A percentile compares a stretch with the other conserved stretches of the same genome.
Evolutionary conservation across 2,329 filamentous ascomycete species (phyloP).

Genomic region (Verticillium tricorpus): DNA sequence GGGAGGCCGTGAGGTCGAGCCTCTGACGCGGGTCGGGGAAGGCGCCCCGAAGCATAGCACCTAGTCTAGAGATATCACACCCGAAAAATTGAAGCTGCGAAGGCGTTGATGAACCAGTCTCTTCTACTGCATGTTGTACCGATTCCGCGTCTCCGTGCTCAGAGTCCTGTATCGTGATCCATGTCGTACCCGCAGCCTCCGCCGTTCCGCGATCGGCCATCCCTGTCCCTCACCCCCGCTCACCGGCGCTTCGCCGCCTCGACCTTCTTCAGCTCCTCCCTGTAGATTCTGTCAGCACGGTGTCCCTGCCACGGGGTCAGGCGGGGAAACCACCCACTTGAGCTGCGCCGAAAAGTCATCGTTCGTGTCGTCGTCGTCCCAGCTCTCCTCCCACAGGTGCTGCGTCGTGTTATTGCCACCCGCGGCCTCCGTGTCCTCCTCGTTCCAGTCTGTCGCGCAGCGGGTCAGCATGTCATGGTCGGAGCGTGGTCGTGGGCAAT

Average conservation of each 20-base stretch:
- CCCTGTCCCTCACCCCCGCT: not conserved
- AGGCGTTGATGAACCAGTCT: too few species aligned
- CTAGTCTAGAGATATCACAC: not conserved
- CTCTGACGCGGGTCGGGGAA: slow-evolving; percentile 14
- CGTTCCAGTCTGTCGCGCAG: slow-evolving; percentile 70
- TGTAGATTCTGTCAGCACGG: slow-evolving; percentile 25
- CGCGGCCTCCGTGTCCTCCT: slow-evolving; percentile 83
- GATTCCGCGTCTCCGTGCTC: too few species aligned
- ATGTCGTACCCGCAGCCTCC: not conserved
- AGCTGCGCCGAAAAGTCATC: slow-evolving; percentile 95
- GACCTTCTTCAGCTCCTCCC: slow-evolving; percentile 93
- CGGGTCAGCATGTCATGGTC: not conserved
- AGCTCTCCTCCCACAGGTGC: slow-evolving; percentile 98
- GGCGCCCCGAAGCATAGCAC: slow-evolving; percentile 27
- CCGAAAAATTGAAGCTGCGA: too few species aligned
- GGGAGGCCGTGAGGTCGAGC: not conserved
- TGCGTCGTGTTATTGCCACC: slow-evolving; percentile 60
- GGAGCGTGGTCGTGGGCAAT: too few species aligned
- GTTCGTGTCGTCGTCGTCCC: slow-evolving; percentile 96
- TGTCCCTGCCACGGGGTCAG: too few species aligned
- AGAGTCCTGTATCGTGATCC: not conserved
- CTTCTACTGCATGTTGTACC: too few species aligned
- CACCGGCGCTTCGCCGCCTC: slow-evolving; percentile 66
- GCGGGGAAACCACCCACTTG: slow-evolving; percentile 58
- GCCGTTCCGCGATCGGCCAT: not conserved